Conservation (phyloP, 2,329 filamentous ascomycete species). For the Botrytis squamosa region DNA sequence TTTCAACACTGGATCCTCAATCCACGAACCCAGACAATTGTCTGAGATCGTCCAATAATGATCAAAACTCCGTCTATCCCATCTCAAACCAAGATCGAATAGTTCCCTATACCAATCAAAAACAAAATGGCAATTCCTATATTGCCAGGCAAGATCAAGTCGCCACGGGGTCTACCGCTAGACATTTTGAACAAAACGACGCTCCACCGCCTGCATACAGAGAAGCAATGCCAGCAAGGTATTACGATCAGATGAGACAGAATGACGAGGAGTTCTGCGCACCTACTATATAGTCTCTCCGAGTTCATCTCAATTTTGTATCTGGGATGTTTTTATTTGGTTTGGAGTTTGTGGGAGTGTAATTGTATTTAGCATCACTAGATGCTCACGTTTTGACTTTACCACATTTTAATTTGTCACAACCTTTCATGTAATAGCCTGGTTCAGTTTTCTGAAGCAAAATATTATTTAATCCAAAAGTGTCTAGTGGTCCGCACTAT, state of each 20-base stretch:
- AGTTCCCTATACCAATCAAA: not conserved
- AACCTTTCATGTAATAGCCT: not conserved
- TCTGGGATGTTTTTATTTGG: not conserved
- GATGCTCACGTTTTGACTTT: not conserved
- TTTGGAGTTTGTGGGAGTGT: not conserved
- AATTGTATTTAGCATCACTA: not conserved
- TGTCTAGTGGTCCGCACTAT: not conserved
- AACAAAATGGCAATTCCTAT: not conserved
- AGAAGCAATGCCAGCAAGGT: constrained; percentile 1
- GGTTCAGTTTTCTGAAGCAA: not conserved
- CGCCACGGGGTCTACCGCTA: not conserved
- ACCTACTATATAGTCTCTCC: not conserved
- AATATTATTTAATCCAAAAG: not conserved
- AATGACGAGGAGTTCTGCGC: constrained; percentile 3
- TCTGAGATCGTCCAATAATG: too few species aligned
- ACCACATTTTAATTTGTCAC: not conserved
- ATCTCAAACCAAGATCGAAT: not conserved
- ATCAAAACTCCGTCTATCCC: not conserved
- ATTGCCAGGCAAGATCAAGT: not conserved
- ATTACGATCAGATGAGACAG: constrained; percentile 5
- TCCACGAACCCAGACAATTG: too few species aligned
- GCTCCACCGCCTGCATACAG: not conserved
- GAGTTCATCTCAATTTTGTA: fast-evolving
- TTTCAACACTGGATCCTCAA: not conserved
- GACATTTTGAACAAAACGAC: not conserved